Percentiles rank a stretch among this genome's conserved stretches.
phyloP scores from a whole-genome alignment of 495 filamentous ascomycete species.

The Neurospora sp. region DNA sequence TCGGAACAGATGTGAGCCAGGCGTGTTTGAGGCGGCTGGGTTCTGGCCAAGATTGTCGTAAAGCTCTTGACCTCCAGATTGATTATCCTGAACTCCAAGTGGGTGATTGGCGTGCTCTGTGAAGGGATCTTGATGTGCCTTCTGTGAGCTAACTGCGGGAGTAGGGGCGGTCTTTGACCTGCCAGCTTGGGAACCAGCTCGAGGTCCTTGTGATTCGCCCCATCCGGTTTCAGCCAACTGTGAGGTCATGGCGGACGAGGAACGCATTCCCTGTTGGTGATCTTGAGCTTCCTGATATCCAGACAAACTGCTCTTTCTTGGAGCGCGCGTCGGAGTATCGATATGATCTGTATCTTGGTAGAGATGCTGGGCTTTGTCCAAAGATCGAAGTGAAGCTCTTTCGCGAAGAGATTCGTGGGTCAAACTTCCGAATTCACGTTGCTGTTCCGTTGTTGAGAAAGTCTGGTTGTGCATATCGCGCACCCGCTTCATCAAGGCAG shows the following conservation, averaged over 20 bases:
- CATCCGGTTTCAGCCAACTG: neutral
- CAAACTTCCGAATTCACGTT: conserved; percentile 2
- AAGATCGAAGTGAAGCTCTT: neutral
- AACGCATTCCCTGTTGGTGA: neutral
- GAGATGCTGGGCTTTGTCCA: neutral
- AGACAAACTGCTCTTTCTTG: neutral
- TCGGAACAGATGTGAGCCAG: conserved; percentile 37
- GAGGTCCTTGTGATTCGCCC: conserved; percentile 1
- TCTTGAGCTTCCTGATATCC: neutral
- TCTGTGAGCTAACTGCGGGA: neutral
- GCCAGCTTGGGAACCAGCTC: neutral
- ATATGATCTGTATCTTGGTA: neutral
- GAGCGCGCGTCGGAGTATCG: neutral
- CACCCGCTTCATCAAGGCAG: conserved; percentile 62
- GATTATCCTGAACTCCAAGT: neutral
- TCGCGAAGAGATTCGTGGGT: neutral
- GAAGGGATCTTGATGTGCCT: neutral
- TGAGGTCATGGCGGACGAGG: neutral
- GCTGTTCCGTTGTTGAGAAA: conserved; percentile 23
- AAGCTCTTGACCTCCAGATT: conserved; percentile 2
- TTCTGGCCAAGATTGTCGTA: conserved; percentile 12
- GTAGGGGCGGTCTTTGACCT: neutral
- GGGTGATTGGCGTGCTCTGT: neutral
- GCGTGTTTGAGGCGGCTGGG: conserved; percentile 34
- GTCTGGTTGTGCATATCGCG: conserved; percentile 24